phyloP scores from a whole-genome alignment of 441 rosid species.

The Jatropha multifida region DNA sequence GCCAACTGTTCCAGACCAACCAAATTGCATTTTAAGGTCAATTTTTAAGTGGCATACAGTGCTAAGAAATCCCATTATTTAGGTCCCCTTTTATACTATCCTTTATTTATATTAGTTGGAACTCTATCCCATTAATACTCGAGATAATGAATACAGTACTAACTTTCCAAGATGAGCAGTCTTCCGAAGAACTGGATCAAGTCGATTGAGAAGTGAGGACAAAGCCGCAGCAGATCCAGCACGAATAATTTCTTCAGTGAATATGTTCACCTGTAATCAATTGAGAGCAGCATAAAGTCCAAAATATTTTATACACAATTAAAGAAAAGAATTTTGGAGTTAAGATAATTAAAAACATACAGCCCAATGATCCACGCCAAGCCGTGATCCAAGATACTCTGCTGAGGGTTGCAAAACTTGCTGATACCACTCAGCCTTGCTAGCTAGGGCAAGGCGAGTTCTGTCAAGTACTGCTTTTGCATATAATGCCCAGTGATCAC shows the following conservation, averaged over 20 bases:
- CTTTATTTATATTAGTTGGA: background rate
- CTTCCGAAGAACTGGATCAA: conserved; percentile 96
- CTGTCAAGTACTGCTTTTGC: conserved; percentile 97
- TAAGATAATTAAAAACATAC: conserved; percentile 49
- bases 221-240: conserved; percentile 97
- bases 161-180: conserved; percentile 98
- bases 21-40: conserved; percentile 32
- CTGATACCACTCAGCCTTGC: conserved; percentile 91
- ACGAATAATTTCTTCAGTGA: conserved; percentile 96
- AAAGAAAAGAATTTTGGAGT: conserved; percentile 7
- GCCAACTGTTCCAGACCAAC: conserved; percentile 77
- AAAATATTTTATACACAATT: conserved; percentile 11
- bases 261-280: conserved; percentile 66
- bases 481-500: conserved; percentile 81
- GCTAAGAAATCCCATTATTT: conserved; percentile 18
- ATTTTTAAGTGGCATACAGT: conserved; percentile 15
- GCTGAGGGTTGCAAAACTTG: conserved; percentile 92
- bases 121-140: conserved; percentile 11
- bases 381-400: conserved; percentile 88
- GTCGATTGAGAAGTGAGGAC: conserved; percentile 83
- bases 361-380: conserved; percentile 84
- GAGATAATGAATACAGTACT: conserved; percentile 22
- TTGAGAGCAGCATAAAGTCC: conserved; percentile 7
- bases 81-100: background rate
- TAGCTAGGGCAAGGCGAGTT: conserved; percentile 84